Conservation (phyloP, 495 filamentous ascomycete species). For the Aspergillus conjunctus region DNA sequence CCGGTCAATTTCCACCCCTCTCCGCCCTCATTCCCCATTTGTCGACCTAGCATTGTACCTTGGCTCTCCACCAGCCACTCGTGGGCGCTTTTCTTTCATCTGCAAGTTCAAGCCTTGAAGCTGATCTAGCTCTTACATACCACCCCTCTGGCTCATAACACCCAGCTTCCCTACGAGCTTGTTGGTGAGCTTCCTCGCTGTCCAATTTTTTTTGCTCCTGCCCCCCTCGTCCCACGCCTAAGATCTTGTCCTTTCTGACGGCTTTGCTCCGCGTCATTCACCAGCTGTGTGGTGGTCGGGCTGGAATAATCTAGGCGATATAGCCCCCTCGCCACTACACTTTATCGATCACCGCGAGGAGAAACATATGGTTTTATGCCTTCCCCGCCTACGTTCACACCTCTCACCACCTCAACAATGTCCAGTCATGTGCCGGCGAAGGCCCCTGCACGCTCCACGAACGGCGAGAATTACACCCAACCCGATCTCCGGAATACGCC, state of each 20-base stretch:
- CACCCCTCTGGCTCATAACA: not conserved
- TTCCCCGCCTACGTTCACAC: slow-evolving; percentile 32
- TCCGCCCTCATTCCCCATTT: slow-evolving; percentile 34
- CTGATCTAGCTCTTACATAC: not conserved
- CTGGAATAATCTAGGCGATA: slow-evolving; percentile 18
- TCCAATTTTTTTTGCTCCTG: slow-evolving; percentile 27
- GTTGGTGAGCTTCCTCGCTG: slow-evolving; percentile 24
- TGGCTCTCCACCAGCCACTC: slow-evolving; percentile 27
- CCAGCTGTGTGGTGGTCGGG: slow-evolving; percentile 24
- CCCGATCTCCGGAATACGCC: slow-evolving; percentile 33
- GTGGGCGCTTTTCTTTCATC: slow-evolving; percentile 18
- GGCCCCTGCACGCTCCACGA: slow-evolving; percentile 40
- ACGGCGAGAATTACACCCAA: slow-evolving; percentile 35
- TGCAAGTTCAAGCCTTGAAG: slow-evolving; percentile 7
- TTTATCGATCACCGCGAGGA: slow-evolving; percentile 6
- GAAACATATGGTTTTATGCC: slow-evolving; percentile 25
- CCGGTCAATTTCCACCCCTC: slow-evolving; percentile 43
- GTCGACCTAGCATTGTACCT: slow-evolving; percentile 23
- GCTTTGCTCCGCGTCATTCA: slow-evolving; percentile 21
- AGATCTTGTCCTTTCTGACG: slow-evolving; percentile 19
- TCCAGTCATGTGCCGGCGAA: slow-evolving; percentile 33
- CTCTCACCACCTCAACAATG: slow-evolving; percentile 35
- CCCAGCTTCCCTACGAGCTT: slow-evolving; percentile 6
- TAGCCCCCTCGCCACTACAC: not conserved
- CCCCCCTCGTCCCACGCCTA: slow-evolving; percentile 16